Percentiles rank a stretch among this genome's conserved stretches.
Evolutionary conservation across 768 basidiomycete genomes (phyloP).

Genomic region (Crepidotus variabilis): DNA sequence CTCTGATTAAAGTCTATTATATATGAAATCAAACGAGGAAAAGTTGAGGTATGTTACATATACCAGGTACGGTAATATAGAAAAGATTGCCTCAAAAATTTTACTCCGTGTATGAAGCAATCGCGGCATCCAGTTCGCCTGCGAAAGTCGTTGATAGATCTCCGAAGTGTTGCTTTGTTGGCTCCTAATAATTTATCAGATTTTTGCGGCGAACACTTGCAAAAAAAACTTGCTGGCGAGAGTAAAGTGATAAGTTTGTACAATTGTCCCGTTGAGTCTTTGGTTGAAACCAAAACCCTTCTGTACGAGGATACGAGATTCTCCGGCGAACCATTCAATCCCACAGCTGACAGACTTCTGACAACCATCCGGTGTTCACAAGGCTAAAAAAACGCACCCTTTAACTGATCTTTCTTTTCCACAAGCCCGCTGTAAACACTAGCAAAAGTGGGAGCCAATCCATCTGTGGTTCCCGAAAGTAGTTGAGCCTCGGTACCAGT

Average conservation of each 20-base stretch:
- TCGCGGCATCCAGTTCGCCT: neutral
- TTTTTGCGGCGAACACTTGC: neutral
- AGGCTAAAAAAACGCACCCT: neutral
- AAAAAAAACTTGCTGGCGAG: neutral
- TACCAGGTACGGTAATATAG: too few relatives aligned
- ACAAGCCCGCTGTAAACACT: neutral
- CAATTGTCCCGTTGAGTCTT: neutral
- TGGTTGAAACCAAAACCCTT: neutral
- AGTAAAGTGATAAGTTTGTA: neutral
- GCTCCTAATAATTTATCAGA: neutral
- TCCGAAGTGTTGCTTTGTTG: neutral
- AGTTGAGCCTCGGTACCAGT: neutral
- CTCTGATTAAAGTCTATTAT: too few relatives aligned
- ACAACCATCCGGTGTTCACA: neutral
- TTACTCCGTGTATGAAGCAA: neutral
- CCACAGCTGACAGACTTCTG: neutral
- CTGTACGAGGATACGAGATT: neutral
- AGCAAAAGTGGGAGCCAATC: neutral
- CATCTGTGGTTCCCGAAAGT: neutral
- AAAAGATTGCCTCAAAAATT: too few relatives aligned
- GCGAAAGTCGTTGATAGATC: neutral
- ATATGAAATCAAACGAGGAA: too few relatives aligned
- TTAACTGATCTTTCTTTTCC: neutral
- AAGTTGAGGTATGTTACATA: too few relatives aligned
- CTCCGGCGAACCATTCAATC: neutral